phyloP scores from a whole-genome alignment of 2,329 filamentous ascomycete genomes.

The Orbilia brochopaga region DNA sequence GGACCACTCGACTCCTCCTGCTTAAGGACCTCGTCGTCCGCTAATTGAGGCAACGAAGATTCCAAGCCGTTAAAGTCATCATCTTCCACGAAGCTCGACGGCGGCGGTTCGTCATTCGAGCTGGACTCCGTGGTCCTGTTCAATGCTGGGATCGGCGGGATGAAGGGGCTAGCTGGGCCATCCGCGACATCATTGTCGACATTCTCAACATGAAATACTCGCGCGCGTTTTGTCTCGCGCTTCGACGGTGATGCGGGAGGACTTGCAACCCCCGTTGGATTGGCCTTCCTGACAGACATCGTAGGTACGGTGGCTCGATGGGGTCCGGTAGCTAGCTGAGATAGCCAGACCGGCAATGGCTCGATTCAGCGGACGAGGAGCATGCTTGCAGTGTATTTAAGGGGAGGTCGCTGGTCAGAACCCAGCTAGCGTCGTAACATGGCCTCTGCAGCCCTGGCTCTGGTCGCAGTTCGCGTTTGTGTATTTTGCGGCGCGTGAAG shows the following conservation, averaged over 20 bases:
- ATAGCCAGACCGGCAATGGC: background rate
- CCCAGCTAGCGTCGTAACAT: slow-evolving; percentile 1
- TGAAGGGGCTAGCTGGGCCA: background rate
- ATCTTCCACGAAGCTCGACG: slow-evolving; percentile 20
- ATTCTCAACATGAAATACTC: slow-evolving; percentile 22
- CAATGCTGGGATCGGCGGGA: background rate
- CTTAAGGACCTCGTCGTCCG: slow-evolving; percentile 28
- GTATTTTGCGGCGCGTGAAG: background rate
- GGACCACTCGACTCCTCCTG: slow-evolving; percentile 30
- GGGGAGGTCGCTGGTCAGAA: background rate
- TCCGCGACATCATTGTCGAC: background rate
- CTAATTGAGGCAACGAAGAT: slow-evolving; percentile 40
- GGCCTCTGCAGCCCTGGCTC: background rate
- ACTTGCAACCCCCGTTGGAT: slow-evolving; percentile 35
- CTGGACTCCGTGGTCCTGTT: slow-evolving; percentile 2
- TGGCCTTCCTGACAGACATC: slow-evolving; percentile 44
- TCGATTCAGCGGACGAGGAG: slow-evolving; percentile 3
- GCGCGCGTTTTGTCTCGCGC: slow-evolving; percentile 36
- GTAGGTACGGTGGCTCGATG: background rate
- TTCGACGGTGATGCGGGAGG: slow-evolving; percentile 43
- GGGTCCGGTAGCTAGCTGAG: background rate
- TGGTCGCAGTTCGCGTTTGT: slow-evolving; percentile 1
- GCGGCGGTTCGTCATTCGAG: slow-evolving; percentile 42
- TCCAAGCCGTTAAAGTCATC: slow-evolving; percentile 39
- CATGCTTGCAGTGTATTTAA: slow-evolving; percentile 2